These are phyloP conservation scores for Phytophthora quininea DNA, from an alignment of 352 stramenopile genomes.

Conservation along the genomic window DNA sequence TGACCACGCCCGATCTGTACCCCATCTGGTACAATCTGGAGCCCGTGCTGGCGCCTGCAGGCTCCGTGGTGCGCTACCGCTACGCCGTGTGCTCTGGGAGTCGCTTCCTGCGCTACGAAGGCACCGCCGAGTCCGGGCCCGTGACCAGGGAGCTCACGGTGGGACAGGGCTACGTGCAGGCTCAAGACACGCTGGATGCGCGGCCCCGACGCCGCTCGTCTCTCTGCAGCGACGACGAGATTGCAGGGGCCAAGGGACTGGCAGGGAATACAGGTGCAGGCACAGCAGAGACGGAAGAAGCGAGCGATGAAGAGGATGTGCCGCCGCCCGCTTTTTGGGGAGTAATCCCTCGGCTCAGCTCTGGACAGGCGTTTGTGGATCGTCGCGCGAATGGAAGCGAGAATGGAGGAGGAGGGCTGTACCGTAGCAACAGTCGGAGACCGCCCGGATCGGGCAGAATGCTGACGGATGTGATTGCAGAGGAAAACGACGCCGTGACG, in stretches of 20 bases:
- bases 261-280: not conserved
- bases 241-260: not conserved
- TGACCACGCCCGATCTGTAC: constrained; percentile 88
- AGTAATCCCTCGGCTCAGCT: constrained; percentile 80
- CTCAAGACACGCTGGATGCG: constrained; percentile 77
- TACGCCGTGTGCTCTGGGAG: constrained; percentile 86
- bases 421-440: constrained; percentile 19
- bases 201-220: constrained; percentile 28
- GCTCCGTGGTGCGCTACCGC: constrained; percentile 76
- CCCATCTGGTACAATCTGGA: constrained; percentile 91
- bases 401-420: constrained; percentile 30
- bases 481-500: constrained; percentile 37
- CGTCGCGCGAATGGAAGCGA: constrained; percentile 60
- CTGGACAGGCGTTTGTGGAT: constrained; percentile 84
- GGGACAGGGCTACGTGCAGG: constrained; percentile 64
- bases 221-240: constrained; percentile 28
- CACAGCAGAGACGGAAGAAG: constrained; percentile 6
- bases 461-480: constrained; percentile 59
- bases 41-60: constrained; percentile 68
- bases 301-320: constrained; percentile 30
- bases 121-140: constrained; percentile 37
- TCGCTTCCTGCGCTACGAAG: constrained; percentile 80
- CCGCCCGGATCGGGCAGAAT: constrained; percentile 19
- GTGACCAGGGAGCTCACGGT: constrained; percentile 63
- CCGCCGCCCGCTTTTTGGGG: constrained; percentile 44